These are phyloP conservation scores for Fusarium xylarioides DNA, from an alignment of 2,329 filamentous ascomycete genomes.

Conservation along the genomic window DNA sequence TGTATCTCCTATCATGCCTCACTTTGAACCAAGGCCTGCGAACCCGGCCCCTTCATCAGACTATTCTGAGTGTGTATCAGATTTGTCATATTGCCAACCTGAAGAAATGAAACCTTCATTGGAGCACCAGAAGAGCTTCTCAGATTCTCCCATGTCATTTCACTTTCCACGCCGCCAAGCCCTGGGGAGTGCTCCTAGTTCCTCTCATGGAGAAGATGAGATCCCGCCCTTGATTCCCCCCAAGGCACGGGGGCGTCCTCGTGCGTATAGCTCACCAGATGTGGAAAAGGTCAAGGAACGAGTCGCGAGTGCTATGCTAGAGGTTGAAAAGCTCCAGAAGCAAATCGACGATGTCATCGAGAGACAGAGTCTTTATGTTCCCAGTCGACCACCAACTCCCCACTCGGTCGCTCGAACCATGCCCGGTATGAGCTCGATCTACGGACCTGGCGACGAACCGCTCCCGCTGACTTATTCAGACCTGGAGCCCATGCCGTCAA, in stretches of 20 bases:
- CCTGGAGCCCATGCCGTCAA: slow-evolving; percentile 62
- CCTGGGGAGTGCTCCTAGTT: slow-evolving; percentile 34
- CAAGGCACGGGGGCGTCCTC: slow-evolving; percentile 51
- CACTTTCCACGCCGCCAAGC: slow-evolving; percentile 61
- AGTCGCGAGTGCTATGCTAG: slow-evolving; percentile 65
- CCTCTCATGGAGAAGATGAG: slow-evolving; percentile 41
- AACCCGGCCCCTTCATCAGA: slow-evolving; percentile 47
- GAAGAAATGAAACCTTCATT: slow-evolving; percentile 44
- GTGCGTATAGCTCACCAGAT: slow-evolving; percentile 57
- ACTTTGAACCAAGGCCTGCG: slow-evolving; percentile 55
- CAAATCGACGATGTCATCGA: slow-evolving; percentile 69
- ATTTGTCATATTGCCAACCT: slow-evolving; percentile 37
- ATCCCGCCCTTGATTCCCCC: slow-evolving; percentile 52
- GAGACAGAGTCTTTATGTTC: slow-evolving; percentile 66
- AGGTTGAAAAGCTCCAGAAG: slow-evolving; percentile 66
- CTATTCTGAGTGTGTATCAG: slow-evolving; percentile 47
- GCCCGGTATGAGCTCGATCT: slow-evolving; percentile 44
- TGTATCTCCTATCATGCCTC: slow-evolving; percentile 65
- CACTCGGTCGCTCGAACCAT: slow-evolving; percentile 50
- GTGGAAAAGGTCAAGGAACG: slow-evolving; percentile 63
- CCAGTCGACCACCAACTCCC: slow-evolving; percentile 63
- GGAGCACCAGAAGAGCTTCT: slow-evolving; percentile 54
- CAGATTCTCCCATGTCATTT: slow-evolving; percentile 62
- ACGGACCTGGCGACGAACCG: slow-evolving; percentile 5
- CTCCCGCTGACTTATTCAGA: slow-evolving; percentile 47